Evolutionary conservation across 2,329 filamentous ascomycete genomes (phyloP).

Genomic region (Orbilia quercus): DNA sequence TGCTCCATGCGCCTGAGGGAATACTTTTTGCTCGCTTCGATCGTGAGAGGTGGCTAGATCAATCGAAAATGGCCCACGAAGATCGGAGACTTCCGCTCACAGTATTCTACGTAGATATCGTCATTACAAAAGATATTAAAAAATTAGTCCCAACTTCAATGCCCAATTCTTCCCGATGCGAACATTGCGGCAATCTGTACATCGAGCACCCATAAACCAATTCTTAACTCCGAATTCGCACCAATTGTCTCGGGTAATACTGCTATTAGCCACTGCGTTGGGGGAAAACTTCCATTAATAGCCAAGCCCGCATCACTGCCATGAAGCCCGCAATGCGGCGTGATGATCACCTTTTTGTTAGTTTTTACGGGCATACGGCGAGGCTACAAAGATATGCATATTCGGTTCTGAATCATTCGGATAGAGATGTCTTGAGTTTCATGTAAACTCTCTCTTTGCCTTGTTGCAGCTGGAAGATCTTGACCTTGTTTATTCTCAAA

Average conservation of each 20-base stretch:
- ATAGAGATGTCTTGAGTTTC: slow-evolving; percentile 1
- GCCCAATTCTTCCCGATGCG: neutral
- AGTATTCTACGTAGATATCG: neutral
- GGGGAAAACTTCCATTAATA: slow-evolving; percentile 15
- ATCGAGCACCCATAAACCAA: neutral
- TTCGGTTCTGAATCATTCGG: slow-evolving; percentile 3
- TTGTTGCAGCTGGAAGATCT: too few relatives aligned
- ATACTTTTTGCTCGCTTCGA: neutral
- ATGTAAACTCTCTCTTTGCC: slow-evolving; percentile 9
- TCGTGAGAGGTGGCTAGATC: slow-evolving; percentile 7
- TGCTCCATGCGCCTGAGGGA: neutral
- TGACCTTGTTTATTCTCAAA: slow-evolving; percentile 12
- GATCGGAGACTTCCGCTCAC: neutral
- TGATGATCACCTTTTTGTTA: neutral
- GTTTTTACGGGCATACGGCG: neutral
- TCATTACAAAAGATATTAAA: neutral
- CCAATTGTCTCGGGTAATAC: neutral
- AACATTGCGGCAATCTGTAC: slow-evolving; percentile 7
- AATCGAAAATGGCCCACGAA: neutral
- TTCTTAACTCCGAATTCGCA: slow-evolving; percentile 5
- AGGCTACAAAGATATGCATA: slow-evolving; percentile 12
- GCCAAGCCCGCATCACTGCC: neutral
- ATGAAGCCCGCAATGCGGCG: slow-evolving; percentile 26
- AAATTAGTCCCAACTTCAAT: too few relatives aligned
- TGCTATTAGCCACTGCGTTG: too few relatives aligned